Conservation (phyloP, 2,329 filamentous ascomycete species). For the Coniella vitis region DNA sequence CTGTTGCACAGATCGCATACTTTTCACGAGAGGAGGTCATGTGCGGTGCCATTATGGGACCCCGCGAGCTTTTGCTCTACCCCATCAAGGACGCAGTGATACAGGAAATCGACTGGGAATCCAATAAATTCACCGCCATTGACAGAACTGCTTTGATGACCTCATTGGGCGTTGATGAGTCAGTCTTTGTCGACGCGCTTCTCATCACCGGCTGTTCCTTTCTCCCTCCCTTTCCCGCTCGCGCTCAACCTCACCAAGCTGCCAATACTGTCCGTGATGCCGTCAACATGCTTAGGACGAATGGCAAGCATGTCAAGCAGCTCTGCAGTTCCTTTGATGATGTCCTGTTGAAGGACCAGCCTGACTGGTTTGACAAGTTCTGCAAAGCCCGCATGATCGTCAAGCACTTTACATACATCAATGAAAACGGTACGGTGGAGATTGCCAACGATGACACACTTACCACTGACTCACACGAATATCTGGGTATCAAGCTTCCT, state of each 20-base stretch:
- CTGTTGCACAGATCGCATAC: constrained; percentile 79
- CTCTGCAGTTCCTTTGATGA: constrained; percentile 76
- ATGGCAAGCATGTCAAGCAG: constrained; percentile 62
- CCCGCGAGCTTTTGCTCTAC: constrained; percentile 79
- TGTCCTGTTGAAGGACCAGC: constrained; percentile 62
- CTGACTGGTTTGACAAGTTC: constrained; percentile 79
- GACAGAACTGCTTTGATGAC: constrained; percentile 66
- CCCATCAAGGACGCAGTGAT: constrained; percentile 73
- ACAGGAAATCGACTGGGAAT: constrained; percentile 59
- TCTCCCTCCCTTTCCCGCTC: constrained; percentile 64
- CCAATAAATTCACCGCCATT: constrained; percentile 53
- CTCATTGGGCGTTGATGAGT: constrained; percentile 57
- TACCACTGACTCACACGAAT: constrained; percentile 79
- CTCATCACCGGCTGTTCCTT: constrained; percentile 79
- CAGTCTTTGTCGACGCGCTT: constrained; percentile 76
- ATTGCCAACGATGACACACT: constrained; percentile 67
- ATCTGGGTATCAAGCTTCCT: constrained; percentile 83
- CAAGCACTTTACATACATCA: constrained; percentile 80
- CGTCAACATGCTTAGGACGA: constrained; percentile 66
- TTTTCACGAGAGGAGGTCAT: constrained; percentile 40
- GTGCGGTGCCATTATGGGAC: constrained; percentile 72
- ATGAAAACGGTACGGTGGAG: constrained; percentile 67
- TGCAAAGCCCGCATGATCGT: constrained; percentile 79
- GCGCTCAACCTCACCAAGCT: constrained; percentile 47
- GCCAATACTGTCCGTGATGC: constrained; percentile 63